Conservation (phyloP, 345 rosid genomes). For the Murraya paniculata region DNA sequence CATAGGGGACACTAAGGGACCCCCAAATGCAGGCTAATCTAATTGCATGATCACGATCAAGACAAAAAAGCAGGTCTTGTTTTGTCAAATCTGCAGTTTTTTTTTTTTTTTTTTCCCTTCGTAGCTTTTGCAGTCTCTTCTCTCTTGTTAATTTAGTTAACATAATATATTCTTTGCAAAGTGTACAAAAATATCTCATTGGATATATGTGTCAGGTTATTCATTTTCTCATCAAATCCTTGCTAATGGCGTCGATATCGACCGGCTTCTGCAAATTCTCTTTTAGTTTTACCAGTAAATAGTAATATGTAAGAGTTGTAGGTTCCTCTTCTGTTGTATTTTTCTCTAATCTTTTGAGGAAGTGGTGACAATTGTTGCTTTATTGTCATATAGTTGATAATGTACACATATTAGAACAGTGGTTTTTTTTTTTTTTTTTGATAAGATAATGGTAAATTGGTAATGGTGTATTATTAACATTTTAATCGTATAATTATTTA, state of each 20-base stretch:
- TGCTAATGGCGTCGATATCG: background rate
- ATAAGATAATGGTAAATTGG: no score
- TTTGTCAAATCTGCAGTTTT: background rate
- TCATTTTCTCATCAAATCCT: background rate
- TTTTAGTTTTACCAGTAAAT: background rate
- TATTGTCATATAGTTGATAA: no score
- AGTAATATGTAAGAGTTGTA: background rate
- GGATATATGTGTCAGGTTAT: background rate
- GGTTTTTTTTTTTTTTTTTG: no score
- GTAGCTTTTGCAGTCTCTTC: conserved; percentile 4
- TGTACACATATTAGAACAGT: no score
- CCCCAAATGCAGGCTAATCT: background rate
- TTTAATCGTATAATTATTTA: no score
- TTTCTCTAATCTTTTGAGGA: background rate
- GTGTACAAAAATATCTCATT: background rate
- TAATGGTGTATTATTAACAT: no score
- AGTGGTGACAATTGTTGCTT: background rate
- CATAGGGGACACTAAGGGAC: background rate
- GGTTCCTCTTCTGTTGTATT: background rate
- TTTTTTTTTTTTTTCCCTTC: background rate
- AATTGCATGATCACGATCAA: background rate
- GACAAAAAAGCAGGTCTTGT: background rate
- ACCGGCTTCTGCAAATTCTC: background rate
- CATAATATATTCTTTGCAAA: background rate
- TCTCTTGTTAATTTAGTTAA: background rate